These are phyloP conservation scores for Colletotrichum ledebouriae DNA, from an alignment of 2,329 filamentous ascomycete species.

Conservation along the genomic window DNA sequence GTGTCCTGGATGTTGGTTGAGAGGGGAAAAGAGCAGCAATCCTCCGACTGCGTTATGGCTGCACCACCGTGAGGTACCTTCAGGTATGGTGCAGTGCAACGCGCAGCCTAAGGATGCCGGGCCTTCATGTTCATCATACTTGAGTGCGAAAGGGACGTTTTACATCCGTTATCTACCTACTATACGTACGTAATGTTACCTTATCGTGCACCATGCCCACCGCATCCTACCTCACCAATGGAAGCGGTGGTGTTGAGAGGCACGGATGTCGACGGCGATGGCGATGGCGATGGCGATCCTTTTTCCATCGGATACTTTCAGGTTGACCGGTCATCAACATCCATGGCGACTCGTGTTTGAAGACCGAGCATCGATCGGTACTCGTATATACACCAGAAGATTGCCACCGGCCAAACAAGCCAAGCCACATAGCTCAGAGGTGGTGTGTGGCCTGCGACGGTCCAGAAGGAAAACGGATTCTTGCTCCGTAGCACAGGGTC, in stretches of 20 bases:
- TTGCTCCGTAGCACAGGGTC: conserved; percentile 13
- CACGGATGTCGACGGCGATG: conserved; percentile 12
- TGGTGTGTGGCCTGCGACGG: conserved; percentile 21
- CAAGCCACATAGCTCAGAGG: conserved; percentile 33
- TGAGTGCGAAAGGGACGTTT: conserved; percentile 1
- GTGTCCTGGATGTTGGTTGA: conserved; percentile 6
- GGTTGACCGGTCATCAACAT: conserved; percentile 13
- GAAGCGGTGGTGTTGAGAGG: conserved; percentile 17
- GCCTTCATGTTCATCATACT: conserved; percentile 12
- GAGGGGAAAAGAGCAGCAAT: conserved; percentile 13
- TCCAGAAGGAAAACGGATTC: conserved; percentile 28
- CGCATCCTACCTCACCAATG: conserved; percentile 33
- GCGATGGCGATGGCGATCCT: not conserved
- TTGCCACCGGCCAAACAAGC: conserved; percentile 14
- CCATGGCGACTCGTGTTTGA: conserved; percentile 22
- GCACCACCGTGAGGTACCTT: conserved; percentile 1
- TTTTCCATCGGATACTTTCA: not conserved
- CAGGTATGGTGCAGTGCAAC: not conserved
- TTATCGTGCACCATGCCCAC: conserved; percentile 14
- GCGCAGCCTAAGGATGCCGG: not conserved
- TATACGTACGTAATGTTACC: conserved; percentile 9
- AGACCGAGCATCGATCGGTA: conserved; percentile 12
- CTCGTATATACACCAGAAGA: conserved; percentile 1
- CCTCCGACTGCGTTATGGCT: conserved; percentile 15
- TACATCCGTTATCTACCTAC: not conserved